Conservation (phyloP, 768 basidiomycete genomes). For the Infundibulicybe gibba region DNA sequence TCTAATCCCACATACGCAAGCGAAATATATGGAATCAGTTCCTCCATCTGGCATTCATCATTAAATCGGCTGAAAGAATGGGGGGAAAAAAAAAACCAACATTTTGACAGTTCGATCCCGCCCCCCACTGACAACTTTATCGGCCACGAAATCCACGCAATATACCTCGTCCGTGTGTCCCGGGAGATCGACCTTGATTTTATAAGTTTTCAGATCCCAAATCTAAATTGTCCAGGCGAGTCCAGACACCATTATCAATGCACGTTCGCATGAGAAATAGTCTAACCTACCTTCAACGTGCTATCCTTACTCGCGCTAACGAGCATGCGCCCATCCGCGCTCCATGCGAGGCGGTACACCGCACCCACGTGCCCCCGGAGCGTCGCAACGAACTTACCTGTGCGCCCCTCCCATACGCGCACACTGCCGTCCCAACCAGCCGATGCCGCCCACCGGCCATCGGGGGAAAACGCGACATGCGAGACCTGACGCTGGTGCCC, state of each 20-base stretch:
- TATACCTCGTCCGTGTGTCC: conserved; percentile 98
- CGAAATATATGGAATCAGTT: too few relatives aligned
- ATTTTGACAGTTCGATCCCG: conserved; percentile 90
- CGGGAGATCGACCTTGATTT: conserved; percentile 90
- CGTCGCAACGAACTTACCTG: conserved; percentile 86
- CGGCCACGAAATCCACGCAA: conserved; percentile 98
- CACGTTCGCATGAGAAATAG: too few relatives aligned
- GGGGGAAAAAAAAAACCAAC: conserved; percentile 39
- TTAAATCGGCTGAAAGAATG: too few relatives aligned
- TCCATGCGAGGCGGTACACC: conserved; percentile 95
- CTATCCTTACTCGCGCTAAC: conserved; percentile 96
- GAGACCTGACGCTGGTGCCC: conserved; percentile 95
- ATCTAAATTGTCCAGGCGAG: conserved; percentile 45
- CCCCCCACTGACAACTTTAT: conserved; percentile 99
- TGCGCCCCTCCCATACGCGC: conserved; percentile 85
- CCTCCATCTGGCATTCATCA: too few relatives aligned
- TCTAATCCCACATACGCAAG: too few relatives aligned
- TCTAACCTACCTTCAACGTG: conserved; percentile 76
- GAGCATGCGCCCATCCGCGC: conserved; percentile 86
- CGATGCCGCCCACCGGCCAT: conserved; percentile 88
- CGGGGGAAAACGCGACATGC: conserved; percentile 93
- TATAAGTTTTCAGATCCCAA: conserved; percentile 96
- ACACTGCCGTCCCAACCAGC: conserved; percentile 91
- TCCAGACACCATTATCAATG: not conserved
- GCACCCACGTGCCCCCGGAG: conserved; percentile 91